Percentiles rank a stretch among this genome's conserved stretches.
These are phyloP conservation scores for Curvularia sp. DNA, from an alignment of 2,329 filamentous ascomycete genomes.

Conservation along the genomic window DNA sequence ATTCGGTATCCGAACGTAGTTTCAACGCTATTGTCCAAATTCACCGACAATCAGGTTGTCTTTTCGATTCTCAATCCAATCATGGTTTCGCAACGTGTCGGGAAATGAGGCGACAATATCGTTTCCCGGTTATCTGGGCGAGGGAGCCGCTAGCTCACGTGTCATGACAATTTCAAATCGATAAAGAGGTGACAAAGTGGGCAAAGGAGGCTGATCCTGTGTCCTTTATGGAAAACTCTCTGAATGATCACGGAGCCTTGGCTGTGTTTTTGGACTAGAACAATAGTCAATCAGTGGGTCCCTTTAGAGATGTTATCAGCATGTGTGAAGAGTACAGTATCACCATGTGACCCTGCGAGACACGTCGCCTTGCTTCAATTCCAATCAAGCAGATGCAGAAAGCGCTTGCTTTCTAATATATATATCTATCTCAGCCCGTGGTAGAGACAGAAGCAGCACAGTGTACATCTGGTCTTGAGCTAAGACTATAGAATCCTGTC, in stretches of 20 bases:
- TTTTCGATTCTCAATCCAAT: background rate
- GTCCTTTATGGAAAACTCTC: background rate
- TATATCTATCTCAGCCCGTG: background rate
- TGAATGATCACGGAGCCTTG: background rate
- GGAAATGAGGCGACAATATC: background rate
- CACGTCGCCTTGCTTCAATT: background rate
- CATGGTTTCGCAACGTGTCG: background rate
- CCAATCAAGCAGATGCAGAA: background rate
- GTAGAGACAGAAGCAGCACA: background rate
- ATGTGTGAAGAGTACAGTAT: background rate
- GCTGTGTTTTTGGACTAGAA: background rate
- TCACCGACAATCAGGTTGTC: background rate
- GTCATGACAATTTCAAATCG: background rate
- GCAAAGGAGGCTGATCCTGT: background rate
- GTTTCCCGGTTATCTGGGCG: background rate
- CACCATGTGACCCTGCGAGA: background rate
- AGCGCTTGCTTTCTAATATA: background rate
- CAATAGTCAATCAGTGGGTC: background rate
- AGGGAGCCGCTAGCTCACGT: background rate
- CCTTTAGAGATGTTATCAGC: background rate
- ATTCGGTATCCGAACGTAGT: conserved; percentile 3
- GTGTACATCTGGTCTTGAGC: background rate
- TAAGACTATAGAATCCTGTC: background rate
- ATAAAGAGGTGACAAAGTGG: background rate
- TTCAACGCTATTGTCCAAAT: background rate